Conservation (phyloP, 192 early-diverging fungal genomes). For the Coemansia sp. region DNA sequence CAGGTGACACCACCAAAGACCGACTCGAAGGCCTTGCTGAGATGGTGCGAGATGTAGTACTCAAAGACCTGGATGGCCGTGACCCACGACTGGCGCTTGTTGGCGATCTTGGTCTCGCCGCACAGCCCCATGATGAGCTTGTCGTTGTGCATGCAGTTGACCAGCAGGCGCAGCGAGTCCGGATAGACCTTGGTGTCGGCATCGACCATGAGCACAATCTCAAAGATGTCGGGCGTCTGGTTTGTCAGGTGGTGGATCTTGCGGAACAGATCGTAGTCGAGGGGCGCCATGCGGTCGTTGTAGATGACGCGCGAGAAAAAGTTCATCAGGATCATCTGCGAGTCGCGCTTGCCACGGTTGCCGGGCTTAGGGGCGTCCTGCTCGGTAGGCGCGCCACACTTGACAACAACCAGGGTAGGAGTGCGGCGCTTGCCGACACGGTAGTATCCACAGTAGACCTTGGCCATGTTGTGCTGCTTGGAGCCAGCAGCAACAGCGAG, state of each 20-base stretch:
- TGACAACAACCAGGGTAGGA: constrained; percentile 93
- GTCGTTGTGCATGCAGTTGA: constrained; percentile 94
- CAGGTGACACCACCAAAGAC: constrained; percentile 98
- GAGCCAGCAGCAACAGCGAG: constrained; percentile 84
- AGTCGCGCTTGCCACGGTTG: constrained; percentile 99
- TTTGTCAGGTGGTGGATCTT: constrained; percentile 99
- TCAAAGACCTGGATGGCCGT: constrained; percentile 99
- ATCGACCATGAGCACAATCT: constrained; percentile 98
- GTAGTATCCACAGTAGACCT: constrained; percentile 97
- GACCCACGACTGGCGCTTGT: constrained; percentile 94
- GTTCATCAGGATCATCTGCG: constrained; percentile 97
- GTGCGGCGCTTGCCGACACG: constrained; percentile 88
- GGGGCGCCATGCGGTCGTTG: constrained; percentile 88
- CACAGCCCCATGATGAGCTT: constrained; percentile 93
- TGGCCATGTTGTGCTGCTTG: constrained; percentile 96
- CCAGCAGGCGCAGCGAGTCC: constrained; percentile 94
- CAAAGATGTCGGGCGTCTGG: constrained; percentile 96
- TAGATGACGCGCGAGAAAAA: constrained; percentile 99
- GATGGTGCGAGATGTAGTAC: constrained; percentile 98
- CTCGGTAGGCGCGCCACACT: constrained; percentile 88
- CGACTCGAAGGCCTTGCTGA: constrained; percentile 98
- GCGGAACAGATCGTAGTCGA: constrained; percentile 98
- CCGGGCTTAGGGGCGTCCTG: constrained; percentile 78
- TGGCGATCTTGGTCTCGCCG: constrained; percentile 95
- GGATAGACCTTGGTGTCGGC: constrained; percentile 94